Conservation (phyloP, 208 protist genomes). For the Leishmania tropica region DNA sequence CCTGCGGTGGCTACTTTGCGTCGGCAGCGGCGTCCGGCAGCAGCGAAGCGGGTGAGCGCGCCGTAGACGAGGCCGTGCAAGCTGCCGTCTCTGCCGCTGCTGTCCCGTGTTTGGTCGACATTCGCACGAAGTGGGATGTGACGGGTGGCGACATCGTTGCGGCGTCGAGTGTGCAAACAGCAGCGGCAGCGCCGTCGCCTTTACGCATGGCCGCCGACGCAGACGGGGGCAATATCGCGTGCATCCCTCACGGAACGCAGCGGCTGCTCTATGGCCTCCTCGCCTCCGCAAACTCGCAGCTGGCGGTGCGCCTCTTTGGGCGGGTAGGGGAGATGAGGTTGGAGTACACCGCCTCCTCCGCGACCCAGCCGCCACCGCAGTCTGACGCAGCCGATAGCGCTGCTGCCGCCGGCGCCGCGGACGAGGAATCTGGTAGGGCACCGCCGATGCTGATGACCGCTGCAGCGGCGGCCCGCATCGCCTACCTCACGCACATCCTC, state of each 20-base stretch:
- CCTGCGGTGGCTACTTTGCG: slow-evolving; percentile 48
- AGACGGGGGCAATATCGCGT: slow-evolving; percentile 11
- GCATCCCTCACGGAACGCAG: slow-evolving; percentile 44
- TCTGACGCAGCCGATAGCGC: neutral
- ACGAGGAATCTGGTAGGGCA: neutral
- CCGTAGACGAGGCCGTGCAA: slow-evolving; percentile 35
- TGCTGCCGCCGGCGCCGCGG: neutral
- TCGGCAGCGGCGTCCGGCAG: slow-evolving; percentile 5
- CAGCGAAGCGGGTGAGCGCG: neutral
- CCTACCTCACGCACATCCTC: slow-evolving; percentile 29
- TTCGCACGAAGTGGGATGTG: slow-evolving; percentile 32
- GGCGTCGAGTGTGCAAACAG: neutral
- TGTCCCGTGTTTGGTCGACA: slow-evolving; percentile 62
- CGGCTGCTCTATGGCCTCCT: slow-evolving; percentile 29
- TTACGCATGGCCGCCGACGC: slow-evolving; percentile 19
- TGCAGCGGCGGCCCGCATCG: slow-evolving; percentile 49
- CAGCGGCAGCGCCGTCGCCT: neutral
- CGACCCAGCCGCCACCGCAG: slow-evolving; percentile 10
- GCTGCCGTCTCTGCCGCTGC: slow-evolving; percentile 33
- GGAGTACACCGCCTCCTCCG: slow-evolving; percentile 56
- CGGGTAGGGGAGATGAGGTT: slow-evolving; percentile 46
- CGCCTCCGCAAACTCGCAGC: slow-evolving; percentile 3
- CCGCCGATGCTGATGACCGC: slow-evolving; percentile 46
- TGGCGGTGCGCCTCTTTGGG: slow-evolving; percentile 46
- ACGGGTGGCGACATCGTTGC: neutral